Evolutionary conservation across 2,329 filamentous ascomycete species (phyloP), one percentile per base, ranked within the genome.

Genomic region (Ceratocystiopsis sp.): DNA sequence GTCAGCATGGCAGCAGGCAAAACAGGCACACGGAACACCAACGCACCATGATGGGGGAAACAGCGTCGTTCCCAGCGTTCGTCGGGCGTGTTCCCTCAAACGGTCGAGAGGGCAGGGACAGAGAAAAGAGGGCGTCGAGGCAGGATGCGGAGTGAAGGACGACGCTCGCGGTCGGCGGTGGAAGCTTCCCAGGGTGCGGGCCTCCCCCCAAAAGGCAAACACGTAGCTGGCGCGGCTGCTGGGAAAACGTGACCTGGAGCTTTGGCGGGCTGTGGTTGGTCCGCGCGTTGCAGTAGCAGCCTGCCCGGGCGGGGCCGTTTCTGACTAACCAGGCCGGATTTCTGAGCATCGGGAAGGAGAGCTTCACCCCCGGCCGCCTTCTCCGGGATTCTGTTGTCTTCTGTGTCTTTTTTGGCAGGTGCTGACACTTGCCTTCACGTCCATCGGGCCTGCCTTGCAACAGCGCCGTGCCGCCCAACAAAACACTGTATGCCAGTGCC

Each of bases 141-240:
- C 25, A 29, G 10, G 25, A 29, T 29, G 25, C 7, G 25, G 4
- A 11, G 25, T 11, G 25, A 29, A 29, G 25, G 10, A 29, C 25
- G 25, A 29, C 25, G 25, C 25, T 9, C 25, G 25, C 25, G 6
- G 25, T 8, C 25, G 25, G 25, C 25, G 25, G 25, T 29, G 25
- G 25, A 29, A 29, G 25, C 25, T 29, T 29, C 25, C 7, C 25
- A 29, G 25, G 19, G 13, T 35, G 40, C 14, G n/a, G 19, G 39
- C n/a, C 19, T 46, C 42, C 19, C n/a, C n/a, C n/a, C n/a, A n/a
- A 44, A 52, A 57, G 55, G 55, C 55, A 58, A 54, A 53, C 55
- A 55, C 52, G 50, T 50, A 55, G 55, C 55, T 58, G 55, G 55
- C 56, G 56, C 52, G 56, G 56, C 54, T 49, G 56, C 54, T 49